Percentiles rank a stretch among this genome's conserved stretches.
These are phyloP conservation scores for Lobulomyces angularis DNA, from an alignment of 192 early-diverging fungal species.

Conservation along the genomic window DNA sequence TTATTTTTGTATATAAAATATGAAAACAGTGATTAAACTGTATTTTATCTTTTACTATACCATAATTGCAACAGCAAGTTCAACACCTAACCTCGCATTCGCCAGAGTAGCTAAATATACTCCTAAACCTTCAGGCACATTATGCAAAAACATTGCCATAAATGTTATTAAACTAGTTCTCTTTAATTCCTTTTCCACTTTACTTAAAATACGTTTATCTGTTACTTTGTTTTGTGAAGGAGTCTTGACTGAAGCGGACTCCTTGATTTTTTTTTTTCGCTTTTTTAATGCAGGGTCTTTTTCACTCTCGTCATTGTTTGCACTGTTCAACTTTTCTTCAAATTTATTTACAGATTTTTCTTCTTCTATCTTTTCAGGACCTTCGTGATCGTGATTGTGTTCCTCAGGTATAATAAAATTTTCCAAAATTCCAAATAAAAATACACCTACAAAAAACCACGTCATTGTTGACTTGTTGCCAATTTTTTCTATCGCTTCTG, in stretches of 20 bases:
- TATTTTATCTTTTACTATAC: slow-evolving; percentile 42
- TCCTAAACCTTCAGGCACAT: slow-evolving; percentile 38
- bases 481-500: slow-evolving; percentile 27
- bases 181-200: slow-evolving; percentile 6
- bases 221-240: too few relatives aligned
- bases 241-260: too few relatives aligned
- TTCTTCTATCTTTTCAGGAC: too few relatives aligned
- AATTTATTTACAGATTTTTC: too few relatives aligned
- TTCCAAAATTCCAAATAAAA: slow-evolving; percentile 25
- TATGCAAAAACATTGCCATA: slow-evolving; percentile 32
- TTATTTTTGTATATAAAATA: slow-evolving; percentile 1
- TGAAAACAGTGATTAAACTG: slow-evolving; percentile 3
- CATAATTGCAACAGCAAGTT: slow-evolving; percentile 35
- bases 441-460: slow-evolving; percentile 39
- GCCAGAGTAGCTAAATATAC: slow-evolving; percentile 33
- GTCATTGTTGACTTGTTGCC: slow-evolving; percentile 24
- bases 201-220: too few relatives aligned
- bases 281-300: too few relatives aligned
- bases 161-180: slow-evolving; percentile 36
- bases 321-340: too few relatives aligned
- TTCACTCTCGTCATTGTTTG: too few relatives aligned
- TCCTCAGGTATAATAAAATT: slow-evolving; percentile 20
- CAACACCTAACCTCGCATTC: slow-evolving; percentile 26
- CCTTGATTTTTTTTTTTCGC: too few relatives aligned
- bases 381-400: slow-evolving; percentile 16